phyloP scores from a whole-genome alignment of 257 asterid genomes.

The Haberlea rhodopensis region DNA sequence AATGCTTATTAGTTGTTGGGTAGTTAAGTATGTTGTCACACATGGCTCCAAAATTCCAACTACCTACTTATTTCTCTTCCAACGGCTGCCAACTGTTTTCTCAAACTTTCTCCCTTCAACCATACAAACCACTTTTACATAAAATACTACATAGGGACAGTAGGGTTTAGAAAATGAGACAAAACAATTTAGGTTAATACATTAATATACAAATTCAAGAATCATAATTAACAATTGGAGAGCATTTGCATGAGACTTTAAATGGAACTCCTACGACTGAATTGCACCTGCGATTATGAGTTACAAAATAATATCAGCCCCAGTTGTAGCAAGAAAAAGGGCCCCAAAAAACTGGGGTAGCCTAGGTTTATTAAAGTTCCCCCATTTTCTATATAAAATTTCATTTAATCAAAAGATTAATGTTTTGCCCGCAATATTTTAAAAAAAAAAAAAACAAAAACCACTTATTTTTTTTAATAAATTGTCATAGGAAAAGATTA shows the following conservation, averaged over 20 bases:
- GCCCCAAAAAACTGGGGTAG: not conserved
- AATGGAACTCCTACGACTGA: slow-evolving; percentile 15
- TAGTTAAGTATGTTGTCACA: slow-evolving; percentile 8
- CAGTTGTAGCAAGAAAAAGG: not conserved
- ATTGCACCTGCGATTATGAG: slow-evolving; percentile 14
- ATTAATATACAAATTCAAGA: not conserved
- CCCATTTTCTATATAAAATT: no score
- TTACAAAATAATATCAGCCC: no score
- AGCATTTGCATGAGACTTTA: slow-evolving; percentile 3
- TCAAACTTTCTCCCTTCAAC: not conserved
- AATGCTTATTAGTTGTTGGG: not conserved
- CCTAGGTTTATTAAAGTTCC: no score
- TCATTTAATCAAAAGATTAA: no score
- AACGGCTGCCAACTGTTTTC: slow-evolving; percentile 32
- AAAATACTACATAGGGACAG: not conserved
- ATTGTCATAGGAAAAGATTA: no score
- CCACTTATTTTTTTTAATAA: no score
- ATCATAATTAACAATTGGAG: not conserved
- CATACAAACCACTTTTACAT: not conserved
- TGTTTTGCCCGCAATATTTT: no score
- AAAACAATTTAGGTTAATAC: not conserved
- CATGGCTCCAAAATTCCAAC: slow-evolving; percentile 26
- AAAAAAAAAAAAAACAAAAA: no score
- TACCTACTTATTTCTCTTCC: slow-evolving; percentile 24
- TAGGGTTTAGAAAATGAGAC: not conserved